Conservation (phyloP, 164 flowering plant species). For the Vitis riparia region DNA sequence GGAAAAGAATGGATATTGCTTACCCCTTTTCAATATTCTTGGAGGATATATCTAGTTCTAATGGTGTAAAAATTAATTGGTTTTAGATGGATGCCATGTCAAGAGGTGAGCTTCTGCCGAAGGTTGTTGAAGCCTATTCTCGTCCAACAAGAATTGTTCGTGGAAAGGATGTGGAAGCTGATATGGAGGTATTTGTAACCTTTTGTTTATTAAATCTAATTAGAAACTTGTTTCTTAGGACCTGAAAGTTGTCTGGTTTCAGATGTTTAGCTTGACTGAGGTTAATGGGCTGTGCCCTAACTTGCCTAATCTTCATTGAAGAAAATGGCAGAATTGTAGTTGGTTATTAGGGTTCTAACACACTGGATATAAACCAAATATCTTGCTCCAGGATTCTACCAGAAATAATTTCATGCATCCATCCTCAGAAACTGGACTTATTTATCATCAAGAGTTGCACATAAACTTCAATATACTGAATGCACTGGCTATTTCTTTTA, state of each 20-base stretch:
- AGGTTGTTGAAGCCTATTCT: slow-evolving; percentile 88
- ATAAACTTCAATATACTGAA: too few relatives aligned
- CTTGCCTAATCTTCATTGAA: background rate
- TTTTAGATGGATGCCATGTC: slow-evolving; percentile 72
- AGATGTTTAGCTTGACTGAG: slow-evolving; percentile 2
- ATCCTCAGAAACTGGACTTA: too few relatives aligned
- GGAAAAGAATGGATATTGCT: background rate
- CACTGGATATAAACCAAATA: too few relatives aligned
- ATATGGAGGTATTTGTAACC: slow-evolving; percentile 49
- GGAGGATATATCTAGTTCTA: background rate
- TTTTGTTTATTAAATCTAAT: background rate
- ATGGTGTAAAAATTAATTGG: background rate
- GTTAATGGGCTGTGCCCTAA: background rate
- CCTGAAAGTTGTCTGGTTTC: background rate
- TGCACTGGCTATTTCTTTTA: too few relatives aligned
- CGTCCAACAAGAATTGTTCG: slow-evolving; percentile 95
- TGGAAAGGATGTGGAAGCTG: slow-evolving; percentile 68
- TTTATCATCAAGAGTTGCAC: too few relatives aligned
- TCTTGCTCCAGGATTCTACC: too few relatives aligned
- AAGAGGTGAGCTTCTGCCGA: slow-evolving; percentile 64
- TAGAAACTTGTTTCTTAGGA: background rate
- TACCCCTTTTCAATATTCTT: background rate
- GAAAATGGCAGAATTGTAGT: background rate
- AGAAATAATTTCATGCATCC: too few relatives aligned
- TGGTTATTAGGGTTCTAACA: too few relatives aligned